Conservation (phyloP, 495 filamentous ascomycete species). For the Melanomma pulvis-pyrius region DNA sequence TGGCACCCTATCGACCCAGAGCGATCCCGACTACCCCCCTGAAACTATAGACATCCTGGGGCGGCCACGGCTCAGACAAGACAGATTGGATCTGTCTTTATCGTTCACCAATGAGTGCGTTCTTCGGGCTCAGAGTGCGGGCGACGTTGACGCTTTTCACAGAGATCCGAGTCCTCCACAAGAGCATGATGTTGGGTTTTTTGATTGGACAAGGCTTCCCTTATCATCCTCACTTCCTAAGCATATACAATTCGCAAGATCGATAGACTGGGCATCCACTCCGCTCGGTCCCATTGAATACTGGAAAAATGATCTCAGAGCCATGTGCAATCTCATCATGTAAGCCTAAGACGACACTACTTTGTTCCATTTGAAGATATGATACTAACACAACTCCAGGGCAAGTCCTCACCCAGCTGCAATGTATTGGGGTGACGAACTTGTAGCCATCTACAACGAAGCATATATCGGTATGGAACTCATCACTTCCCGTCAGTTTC, state of each 20-base stretch:
- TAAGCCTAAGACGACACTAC: background rate
- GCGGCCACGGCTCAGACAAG: background rate
- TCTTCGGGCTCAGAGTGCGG: conserved; percentile 39
- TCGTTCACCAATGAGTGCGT: conserved; percentile 43
- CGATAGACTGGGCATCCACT: conserved; percentile 66
- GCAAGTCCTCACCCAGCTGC: conserved; percentile 71
- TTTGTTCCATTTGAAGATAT: background rate
- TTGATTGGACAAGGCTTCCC: conserved; percentile 73
- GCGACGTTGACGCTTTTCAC: conserved; percentile 45
- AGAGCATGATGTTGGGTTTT: conserved; percentile 45
- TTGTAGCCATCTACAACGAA: conserved; percentile 72
- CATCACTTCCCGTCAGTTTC: background rate
- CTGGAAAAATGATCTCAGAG: conserved; percentile 64
- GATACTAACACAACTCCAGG: conserved; percentile 19
- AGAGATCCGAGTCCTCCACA: conserved; percentile 16
- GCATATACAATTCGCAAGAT: conserved; percentile 68
- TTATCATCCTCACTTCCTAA: conserved; percentile 57
- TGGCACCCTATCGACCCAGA: background rate
- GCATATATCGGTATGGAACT: conserved; percentile 53
- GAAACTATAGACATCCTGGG: background rate
- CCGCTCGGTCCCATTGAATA: conserved; percentile 65
- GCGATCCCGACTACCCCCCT: background rate
- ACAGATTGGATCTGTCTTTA: conserved; percentile 20
- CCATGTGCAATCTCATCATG: conserved; percentile 69
- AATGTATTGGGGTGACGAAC: conserved; percentile 71